These are phyloP conservation scores for Penicillium palitans DNA, from an alignment of 2,329 filamentous ascomycete species.

Conservation along the genomic window DNA sequence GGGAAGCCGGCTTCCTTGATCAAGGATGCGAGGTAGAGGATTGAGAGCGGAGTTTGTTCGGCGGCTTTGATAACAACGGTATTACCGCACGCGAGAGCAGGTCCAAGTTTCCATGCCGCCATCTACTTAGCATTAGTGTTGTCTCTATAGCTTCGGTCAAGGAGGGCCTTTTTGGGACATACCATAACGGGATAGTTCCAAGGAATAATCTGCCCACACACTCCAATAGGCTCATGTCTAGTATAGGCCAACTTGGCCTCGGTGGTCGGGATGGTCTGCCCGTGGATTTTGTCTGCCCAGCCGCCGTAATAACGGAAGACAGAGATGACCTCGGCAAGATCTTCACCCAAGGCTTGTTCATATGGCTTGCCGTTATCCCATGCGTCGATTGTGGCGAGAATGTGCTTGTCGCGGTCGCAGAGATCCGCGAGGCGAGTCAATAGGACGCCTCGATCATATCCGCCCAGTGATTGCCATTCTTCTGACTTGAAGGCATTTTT, in stretches of 20 bases:
- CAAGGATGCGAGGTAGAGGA: slow-evolving; percentile 12
- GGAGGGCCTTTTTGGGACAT: neutral
- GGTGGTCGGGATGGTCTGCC: slow-evolving; percentile 65
- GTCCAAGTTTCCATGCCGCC: slow-evolving; percentile 8
- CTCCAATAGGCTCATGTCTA: slow-evolving; percentile 2
- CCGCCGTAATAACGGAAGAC: slow-evolving; percentile 69
- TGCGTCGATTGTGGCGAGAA: slow-evolving; percentile 2
- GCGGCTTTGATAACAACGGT: slow-evolving; percentile 11
- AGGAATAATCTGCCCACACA: slow-evolving; percentile 2
- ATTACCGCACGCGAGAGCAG: slow-evolving; percentile 12
- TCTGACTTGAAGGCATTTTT: slow-evolving; percentile 2
- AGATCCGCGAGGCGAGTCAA: neutral
- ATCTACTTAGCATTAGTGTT: neutral
- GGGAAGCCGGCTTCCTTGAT: slow-evolving; percentile 28
- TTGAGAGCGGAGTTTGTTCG: slow-evolving; percentile 11
- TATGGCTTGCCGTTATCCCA: slow-evolving; percentile 9
- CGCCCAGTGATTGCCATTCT: neutral
- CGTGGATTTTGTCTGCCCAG: slow-evolving; percentile 93
- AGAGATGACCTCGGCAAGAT: slow-evolving; percentile 8
- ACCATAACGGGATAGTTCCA: slow-evolving; percentile 12
- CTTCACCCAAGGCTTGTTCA: slow-evolving; percentile 1
- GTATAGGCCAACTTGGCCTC: slow-evolving; percentile 9
- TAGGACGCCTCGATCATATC: neutral
- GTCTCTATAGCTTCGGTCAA: neutral
- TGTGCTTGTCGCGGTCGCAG: slow-evolving; percentile 14